Evolutionary conservation across 257 asterid species (phyloP), one percentile per base, ranked within the genome.

Genomic region (Salvia rosmarinus): DNA sequence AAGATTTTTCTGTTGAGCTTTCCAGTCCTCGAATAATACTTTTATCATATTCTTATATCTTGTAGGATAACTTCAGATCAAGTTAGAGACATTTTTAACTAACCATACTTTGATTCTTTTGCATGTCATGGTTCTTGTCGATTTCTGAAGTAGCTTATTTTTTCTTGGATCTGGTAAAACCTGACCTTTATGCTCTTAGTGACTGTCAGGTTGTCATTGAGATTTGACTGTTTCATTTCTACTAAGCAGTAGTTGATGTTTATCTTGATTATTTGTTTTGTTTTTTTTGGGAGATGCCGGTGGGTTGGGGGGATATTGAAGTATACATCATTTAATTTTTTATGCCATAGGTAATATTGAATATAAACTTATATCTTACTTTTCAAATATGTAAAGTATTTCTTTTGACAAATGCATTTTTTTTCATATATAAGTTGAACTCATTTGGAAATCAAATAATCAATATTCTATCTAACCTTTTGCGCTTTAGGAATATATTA

Each of bases 141-240:
- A 25, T 25, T 25, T 60, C 44, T n/a, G 32, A 39, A 60, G 64
- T 50, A 40, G 21, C 68, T 39, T 62, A 13, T 20, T 14, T 78
- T 30, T 17, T 3, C 49, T 62, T 19, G 51, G 32, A 62, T 23
- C 7, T 55, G 39, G 58, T 32, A 10, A 64, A 50, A 77, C 57
- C 25, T 16, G 23, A 14, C 0, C 63, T 42, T 60, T 30, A 72
- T 68, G 73, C 72, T 63, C 68, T 32, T 28, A 67, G 35, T 56
- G 60, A 17, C 21, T 60, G 14, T 25, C 4, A 52, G 54, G 5
- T 32, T 32, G 37, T 32, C 37, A 32, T 32, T 32, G 37, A 32
- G 37, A 32, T 32, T 32, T 32, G 5, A 32, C 2, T 32, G 37
- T 32, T 32, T 32, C 6, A 32, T 32, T 32, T 32, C 6, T 32